Base-by-base conservation (phyloP, 495 filamentous ascomycete species). In the Hypoxylon intermedium region DNA sequence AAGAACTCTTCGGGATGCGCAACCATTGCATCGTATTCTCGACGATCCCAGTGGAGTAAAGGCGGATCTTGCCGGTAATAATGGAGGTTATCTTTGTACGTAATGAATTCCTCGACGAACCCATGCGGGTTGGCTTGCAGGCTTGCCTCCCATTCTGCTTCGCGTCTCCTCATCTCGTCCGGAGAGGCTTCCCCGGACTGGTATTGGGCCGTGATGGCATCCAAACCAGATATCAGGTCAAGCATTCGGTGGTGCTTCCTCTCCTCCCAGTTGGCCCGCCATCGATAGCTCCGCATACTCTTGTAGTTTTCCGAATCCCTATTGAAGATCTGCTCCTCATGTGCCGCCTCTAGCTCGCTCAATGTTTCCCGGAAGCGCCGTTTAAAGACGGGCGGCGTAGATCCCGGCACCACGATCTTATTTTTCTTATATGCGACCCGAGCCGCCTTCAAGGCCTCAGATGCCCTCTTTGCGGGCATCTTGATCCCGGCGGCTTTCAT, bases 31-130 rank as follows among this genome's bases (percentile, higher is more conserved):
- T 89, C 83, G 38, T 79, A 84, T 6, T 71, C 74, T 20, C 89
- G 85, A 3, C 80, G 82, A 65, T 92, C 88, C 84, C 84, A 91
- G 44, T 73, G 53, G 1, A 91, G 72, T 4, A 80, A 31, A 0
- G 80, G 79, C 3, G 83, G 76, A 6, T 73, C 55, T 41, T 77
- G 75, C 6, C 58, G 57, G 13, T 77, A 74, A 13, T 73, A 50
- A 43, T 78, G 69, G 26, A 75, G 63, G 52, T 83, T 83, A 63
- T 85, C 82, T 38, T 73, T 75, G 34, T 67, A 58, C 11, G 72
- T 67, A 2, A 67, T 11, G 45, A 66, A 70, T 34, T 75, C 46
- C 36, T 54, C 55, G 21, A 59, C 44, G 7, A 57, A 23, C 13
- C 53, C 51, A 6, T 46, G 38, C 11, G 67, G 49, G 11, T 63